phyloP scores from a whole-genome alignment of 192 early-diverging fungal genomes.

The Podila verticillata region DNA sequence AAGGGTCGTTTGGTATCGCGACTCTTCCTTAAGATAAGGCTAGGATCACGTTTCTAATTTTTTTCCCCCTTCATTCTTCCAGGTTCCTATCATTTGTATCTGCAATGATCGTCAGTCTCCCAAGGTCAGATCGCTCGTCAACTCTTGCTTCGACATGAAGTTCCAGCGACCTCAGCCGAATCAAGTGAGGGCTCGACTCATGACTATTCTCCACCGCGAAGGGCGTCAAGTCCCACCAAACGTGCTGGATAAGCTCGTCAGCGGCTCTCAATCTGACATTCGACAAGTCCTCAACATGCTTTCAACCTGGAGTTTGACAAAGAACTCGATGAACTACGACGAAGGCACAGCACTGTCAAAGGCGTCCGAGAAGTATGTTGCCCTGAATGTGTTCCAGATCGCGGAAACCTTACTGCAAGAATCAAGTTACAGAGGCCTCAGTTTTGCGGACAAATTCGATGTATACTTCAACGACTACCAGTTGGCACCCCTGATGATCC shows the following conservation, averaged over 20 bases:
- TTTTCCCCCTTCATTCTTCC: background rate
- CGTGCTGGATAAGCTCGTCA: slow-evolving; percentile 83
- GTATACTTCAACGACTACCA: slow-evolving; percentile 92
- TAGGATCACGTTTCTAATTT: background rate
- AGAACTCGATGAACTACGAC: slow-evolving; percentile 78
- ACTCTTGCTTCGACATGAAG: slow-evolving; percentile 83
- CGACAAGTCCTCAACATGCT: slow-evolving; percentile 96
- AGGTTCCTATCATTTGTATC: slow-evolving; percentile 98
- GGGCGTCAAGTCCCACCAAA: slow-evolving; percentile 78
- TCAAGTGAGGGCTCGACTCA: slow-evolving; percentile 78
- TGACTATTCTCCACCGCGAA: slow-evolving; percentile 78
- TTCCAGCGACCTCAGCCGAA: slow-evolving; percentile 80
- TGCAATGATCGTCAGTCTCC: slow-evolving; percentile 93
- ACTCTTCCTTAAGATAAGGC: background rate
- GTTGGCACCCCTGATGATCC: slow-evolving; percentile 93
- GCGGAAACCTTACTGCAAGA: slow-evolving; percentile 67
- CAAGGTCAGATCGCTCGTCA: slow-evolving; percentile 86
- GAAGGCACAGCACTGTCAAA: slow-evolving; percentile 78
- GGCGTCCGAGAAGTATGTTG: slow-evolving; percentile 51
- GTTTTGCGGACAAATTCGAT: slow-evolving; percentile 78
- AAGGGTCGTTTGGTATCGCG: background rate
- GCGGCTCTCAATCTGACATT: slow-evolving; percentile 88
- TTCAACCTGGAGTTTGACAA: slow-evolving; percentile 85
- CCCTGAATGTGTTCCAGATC: slow-evolving; percentile 79
- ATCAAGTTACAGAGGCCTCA: slow-evolving; percentile 28